Evolutionary conservation across 2,329 filamentous ascomycete species (phyloP).

Genomic region (Mollisia scopiformis): DNA sequence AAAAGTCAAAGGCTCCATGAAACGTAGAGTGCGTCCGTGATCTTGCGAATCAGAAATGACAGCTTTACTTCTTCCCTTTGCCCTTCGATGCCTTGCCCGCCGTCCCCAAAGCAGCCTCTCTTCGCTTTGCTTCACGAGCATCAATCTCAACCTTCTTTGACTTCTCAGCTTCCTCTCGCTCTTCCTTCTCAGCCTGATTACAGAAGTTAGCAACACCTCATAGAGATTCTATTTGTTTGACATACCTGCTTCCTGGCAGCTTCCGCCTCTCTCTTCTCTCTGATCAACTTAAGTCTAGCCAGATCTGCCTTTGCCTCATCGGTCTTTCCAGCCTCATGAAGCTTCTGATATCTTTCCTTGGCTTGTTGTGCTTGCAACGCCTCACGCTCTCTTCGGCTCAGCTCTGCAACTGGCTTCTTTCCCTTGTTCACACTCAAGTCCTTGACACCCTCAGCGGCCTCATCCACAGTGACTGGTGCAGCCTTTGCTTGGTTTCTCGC

Average conservation of each 20-base stretch:
- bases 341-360: constrained; percentile 86
- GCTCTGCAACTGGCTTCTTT: constrained; percentile 48
- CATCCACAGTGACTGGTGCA: constrained; percentile 46
- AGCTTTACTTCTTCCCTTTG: constrained; percentile 25
- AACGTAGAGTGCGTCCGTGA: background rate
- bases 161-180: constrained; percentile 41
- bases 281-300: constrained; percentile 78
- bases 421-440: constrained; percentile 52
- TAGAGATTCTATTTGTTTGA: constrained; percentile 11
- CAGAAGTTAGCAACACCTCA: constrained; percentile 21
- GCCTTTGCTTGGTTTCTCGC: constrained; percentile 59
- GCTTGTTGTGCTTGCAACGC: constrained; percentile 85
- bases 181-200: constrained; percentile 41
- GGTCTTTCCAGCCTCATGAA: constrained; percentile 94
- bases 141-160: constrained; percentile 50
- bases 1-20: background rate
- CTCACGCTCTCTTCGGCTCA: constrained; percentile 72
- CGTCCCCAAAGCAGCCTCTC: constrained; percentile 37
- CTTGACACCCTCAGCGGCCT: constrained; percentile 57
- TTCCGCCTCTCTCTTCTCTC: constrained; percentile 84
- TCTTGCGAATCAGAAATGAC: background rate
- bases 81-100: constrained; percentile 28
- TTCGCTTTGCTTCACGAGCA: constrained; percentile 46
- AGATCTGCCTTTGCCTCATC: constrained; percentile 92
- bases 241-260: constrained; percentile 79